Percentiles rank a stretch among this genome's conserved stretches.
Conservation (phyloP, 345 rosid species). For the Citrus glauca region DNA sequence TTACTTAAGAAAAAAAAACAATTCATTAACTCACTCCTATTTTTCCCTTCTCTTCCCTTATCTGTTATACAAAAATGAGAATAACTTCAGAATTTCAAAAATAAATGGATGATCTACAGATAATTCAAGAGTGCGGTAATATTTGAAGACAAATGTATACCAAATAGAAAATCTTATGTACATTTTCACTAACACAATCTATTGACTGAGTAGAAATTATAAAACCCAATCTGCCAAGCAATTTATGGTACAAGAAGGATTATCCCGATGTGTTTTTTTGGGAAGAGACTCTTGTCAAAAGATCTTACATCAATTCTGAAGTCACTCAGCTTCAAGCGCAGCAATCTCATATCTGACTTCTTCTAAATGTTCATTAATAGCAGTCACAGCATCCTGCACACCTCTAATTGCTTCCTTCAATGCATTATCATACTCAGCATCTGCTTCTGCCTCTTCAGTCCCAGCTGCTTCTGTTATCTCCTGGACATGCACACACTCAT, state of each 20-base stretch:
- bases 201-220: neutral
- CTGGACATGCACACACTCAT: slow-evolving; percentile 74
- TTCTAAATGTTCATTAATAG: slow-evolving; percentile 48
- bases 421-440: slow-evolving; percentile 77
- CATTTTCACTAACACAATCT: neutral
- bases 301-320: neutral
- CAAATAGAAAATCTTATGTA: neutral
- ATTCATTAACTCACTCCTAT: no score
- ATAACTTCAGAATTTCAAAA: no score
- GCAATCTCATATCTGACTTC: slow-evolving; percentile 57
- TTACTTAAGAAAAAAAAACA: no score
- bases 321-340: slow-evolving; percentile 46
- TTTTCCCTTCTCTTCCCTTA: no score
- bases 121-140: no score
- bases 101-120: no score
- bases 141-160: no score
- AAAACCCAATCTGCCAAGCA: neutral
- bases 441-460: slow-evolving; percentile 83
- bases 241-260: no score
- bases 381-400: slow-evolving; percentile 74
- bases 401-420: slow-evolving; percentile 86
- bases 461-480: slow-evolving; percentile 83
- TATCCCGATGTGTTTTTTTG: neutral
- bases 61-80: no score
- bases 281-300: neutral